A percentile compares a stretch with the other conserved stretches of the same genome.
phyloP scores from a whole-genome alignment of 495 filamentous ascomycete genomes.

The Terfezia claveryi region DNA sequence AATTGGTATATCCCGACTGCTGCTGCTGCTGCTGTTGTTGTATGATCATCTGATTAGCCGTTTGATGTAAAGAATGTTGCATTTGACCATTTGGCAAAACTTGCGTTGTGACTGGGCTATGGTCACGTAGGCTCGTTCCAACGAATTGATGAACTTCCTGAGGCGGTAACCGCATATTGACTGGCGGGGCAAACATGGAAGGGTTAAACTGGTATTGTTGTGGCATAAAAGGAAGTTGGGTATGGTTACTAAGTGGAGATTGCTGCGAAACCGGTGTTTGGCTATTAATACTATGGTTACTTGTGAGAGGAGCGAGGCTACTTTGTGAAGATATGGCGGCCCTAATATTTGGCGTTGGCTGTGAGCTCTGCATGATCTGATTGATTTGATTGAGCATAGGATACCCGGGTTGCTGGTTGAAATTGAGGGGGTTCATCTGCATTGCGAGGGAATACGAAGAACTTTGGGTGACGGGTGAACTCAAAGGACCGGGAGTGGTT shows the following conservation, averaged over 20 bases:
- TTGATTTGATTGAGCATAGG: conserved; percentile 10
- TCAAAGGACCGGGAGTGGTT: conserved; percentile 5
- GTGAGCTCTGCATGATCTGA: background rate
- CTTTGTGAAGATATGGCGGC: background rate
- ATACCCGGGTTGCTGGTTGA: conserved; percentile 5
- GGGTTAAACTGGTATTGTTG: background rate
- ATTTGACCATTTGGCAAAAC: background rate
- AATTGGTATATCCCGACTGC: background rate
- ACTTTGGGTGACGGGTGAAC: background rate
- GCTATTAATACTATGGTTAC: no score
- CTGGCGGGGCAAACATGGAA: background rate
- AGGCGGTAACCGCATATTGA: background rate
- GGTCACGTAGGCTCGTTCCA: background rate
- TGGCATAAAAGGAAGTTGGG: background rate
- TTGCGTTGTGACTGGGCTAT: background rate
- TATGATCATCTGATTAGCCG: no score
- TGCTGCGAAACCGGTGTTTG: background rate
- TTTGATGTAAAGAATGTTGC: background rate
- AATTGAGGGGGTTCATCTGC: conserved; percentile 10
- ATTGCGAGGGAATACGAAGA: conserved; percentile 3
- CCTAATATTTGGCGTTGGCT: background rate
- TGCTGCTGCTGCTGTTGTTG: background rate
- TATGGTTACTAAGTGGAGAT: background rate
- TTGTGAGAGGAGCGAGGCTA: background rate
- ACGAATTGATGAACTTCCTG: background rate